phyloP scores from a whole-genome alignment of 768 basidiomycete genomes.

The Pleurotus eryngii region DNA sequence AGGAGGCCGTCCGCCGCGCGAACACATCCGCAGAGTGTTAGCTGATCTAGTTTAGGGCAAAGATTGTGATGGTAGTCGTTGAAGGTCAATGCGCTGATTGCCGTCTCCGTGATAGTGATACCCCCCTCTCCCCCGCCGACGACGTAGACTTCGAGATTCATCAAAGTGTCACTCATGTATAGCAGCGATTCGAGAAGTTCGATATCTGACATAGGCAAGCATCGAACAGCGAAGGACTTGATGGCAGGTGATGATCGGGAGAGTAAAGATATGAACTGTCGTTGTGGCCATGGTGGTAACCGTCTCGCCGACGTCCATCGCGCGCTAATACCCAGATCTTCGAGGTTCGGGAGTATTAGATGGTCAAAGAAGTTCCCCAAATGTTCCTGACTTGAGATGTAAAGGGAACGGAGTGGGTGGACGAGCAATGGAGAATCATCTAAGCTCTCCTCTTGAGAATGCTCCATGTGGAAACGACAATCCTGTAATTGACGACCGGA shows the following conservation, averaged over 20 bases:
- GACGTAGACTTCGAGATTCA: neutral
- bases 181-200: conserved; percentile 3
- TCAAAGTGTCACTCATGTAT: conserved; percentile 6
- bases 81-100: conserved; percentile 3
- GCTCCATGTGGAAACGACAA: conserved; percentile 7
- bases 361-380: conserved; percentile 6
- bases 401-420: neutral
- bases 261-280: conserved; percentile 1
- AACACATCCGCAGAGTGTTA: conserved; percentile 4
- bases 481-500: conserved; percentile 1
- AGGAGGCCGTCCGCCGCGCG: neutral
- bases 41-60: neutral
- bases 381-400: conserved; percentile 3
- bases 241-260: conserved; percentile 5
- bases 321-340: neutral
- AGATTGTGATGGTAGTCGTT: neutral
- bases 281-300: conserved; percentile 1
- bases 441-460: neutral
- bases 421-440: neutral
- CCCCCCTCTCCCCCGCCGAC: neutral
- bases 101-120: conserved; percentile 1
- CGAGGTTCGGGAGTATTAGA: conserved; percentile 1
- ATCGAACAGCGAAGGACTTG: conserved; percentile 1
- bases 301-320: conserved; percentile 2
- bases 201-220: conserved; percentile 1